Conservation (phyloP, 164 flowering plant genomes). For the Berberis vulgaris region DNA sequence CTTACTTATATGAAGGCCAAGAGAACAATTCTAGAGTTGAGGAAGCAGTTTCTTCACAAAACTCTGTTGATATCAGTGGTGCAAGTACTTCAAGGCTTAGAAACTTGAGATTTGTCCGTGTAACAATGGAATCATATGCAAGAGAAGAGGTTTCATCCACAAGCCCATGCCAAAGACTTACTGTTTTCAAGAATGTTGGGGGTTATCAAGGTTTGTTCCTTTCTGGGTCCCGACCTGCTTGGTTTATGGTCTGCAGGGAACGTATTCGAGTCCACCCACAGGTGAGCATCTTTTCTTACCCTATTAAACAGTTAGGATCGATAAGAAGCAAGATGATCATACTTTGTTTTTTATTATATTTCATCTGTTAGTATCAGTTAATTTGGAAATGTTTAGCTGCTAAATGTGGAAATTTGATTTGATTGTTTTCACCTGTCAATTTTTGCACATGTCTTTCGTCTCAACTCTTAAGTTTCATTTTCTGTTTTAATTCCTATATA, state of each 20-base stretch:
- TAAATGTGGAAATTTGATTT: no score
- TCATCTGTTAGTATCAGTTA: no score
- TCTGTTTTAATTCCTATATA: no score
- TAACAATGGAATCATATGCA: conserved; percentile 50
- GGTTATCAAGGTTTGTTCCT: conserved; percentile 88
- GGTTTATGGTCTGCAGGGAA: conserved; percentile 94
- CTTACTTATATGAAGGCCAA: conserved; percentile 70
- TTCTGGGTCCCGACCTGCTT: conserved; percentile 84
- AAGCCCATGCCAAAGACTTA: conserved; percentile 42
- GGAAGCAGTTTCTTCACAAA: conserved; percentile 34
- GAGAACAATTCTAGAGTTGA: conserved; percentile 57
- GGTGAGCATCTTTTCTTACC: conserved; percentile 25
- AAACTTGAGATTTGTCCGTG: conserved; percentile 78
- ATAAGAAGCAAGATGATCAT: no score
- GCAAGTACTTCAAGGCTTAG: conserved; percentile 65
- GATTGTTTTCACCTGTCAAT: no score
- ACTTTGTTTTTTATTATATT: no score
- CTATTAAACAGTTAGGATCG: no score
- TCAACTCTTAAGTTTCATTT: no score
- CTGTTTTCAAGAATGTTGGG: conserved; percentile 70
- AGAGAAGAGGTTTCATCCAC: conserved; percentile 59
- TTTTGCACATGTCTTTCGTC: no score
- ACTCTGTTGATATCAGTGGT: conserved; percentile 29
- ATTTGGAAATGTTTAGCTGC: no score
- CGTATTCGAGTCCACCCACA: conserved; percentile 95